Evolutionary conservation across 2,329 filamentous ascomycete genomes (phyloP).

Genomic region (Lasiodiplodia sp.): DNA sequence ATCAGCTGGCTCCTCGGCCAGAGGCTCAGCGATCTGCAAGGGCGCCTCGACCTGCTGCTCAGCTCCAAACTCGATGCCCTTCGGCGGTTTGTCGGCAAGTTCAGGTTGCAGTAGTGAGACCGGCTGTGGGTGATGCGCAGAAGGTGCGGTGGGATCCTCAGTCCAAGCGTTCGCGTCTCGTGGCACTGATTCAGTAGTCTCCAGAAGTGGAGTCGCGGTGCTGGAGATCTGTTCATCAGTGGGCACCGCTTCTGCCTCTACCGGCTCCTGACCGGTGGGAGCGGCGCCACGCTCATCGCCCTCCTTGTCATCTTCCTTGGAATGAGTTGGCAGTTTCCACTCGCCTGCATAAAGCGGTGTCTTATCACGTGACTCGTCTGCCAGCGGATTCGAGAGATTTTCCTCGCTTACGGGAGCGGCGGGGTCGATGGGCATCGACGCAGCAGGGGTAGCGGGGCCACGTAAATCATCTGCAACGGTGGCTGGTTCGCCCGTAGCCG

Average conservation of each 20-base stretch:
- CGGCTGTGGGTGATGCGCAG: slow-evolving; percentile 5
- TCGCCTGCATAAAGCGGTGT: slow-evolving; percentile 20
- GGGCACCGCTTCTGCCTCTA: neutral
- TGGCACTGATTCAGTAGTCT: slow-evolving; percentile 9
- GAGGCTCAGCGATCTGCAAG: neutral
- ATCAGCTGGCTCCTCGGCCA: neutral
- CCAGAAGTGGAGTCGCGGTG: slow-evolving; percentile 3
- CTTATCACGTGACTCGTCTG: slow-evolving; percentile 9
- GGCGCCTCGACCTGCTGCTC: neutral
- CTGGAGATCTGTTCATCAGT: slow-evolving; percentile 14
- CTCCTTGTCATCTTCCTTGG: slow-evolving; percentile 13
- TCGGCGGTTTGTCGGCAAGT: neutral
- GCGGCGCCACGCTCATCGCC: slow-evolving; percentile 16
- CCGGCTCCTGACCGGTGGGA: neutral
- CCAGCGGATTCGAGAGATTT: slow-evolving; percentile 9
- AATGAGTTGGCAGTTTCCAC: slow-evolving; percentile 27
- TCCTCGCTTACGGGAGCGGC: slow-evolving; percentile 21
- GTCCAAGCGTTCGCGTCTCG: slow-evolving; percentile 7
- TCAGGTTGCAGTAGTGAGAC: neutral
- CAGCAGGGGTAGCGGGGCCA: slow-evolving; percentile 14
- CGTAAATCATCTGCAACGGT: slow-evolving; percentile 13
- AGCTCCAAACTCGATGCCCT: neutral
- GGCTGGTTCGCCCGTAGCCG: neutral
- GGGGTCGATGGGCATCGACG: slow-evolving; percentile 3
- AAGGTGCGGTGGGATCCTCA: slow-evolving; percentile 8